Evolutionary conservation across 148 eudicot species (phyloP).

Genomic region (Rhododendron ferrugineum): DNA sequence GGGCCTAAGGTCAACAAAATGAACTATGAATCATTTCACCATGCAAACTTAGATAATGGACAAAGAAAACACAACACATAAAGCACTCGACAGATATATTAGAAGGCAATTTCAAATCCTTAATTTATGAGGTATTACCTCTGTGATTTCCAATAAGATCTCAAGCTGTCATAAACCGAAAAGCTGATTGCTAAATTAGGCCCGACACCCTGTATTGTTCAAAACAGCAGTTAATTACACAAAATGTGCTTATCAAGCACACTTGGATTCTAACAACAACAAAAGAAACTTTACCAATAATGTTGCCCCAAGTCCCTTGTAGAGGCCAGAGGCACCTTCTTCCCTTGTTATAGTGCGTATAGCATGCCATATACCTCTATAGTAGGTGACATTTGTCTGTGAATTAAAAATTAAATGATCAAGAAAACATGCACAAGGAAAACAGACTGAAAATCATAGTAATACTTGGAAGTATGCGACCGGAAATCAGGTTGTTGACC

Average conservation of each 20-base stretch:
- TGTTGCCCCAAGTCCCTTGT: constrained; percentile 94
- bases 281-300: constrained; percentile 51
- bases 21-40: background rate
- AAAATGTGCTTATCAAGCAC: background rate
- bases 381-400: constrained; percentile 82
- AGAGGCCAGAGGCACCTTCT: constrained; percentile 74
- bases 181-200: constrained; percentile 95
- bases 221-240: background rate
- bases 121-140: constrained; percentile 36
- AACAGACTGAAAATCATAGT: background rate
- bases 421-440: constrained; percentile 1
- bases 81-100: background rate
- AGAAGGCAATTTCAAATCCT: background rate
- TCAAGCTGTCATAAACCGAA: constrained; percentile 82
- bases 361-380: constrained; percentile 83
- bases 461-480: background rate
- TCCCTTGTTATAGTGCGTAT: constrained; percentile 68
- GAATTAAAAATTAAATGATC: constrained; percentile 1
- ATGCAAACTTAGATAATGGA: background rate
- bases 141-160: constrained; percentile 63
- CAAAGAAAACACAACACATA: background rate
- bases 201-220: constrained; percentile 73
- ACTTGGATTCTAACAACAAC: background rate
- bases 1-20: constrained; percentile 44
- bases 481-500: background rate